Conservation (phyloP, 139 green algal species). For the Coelastrella sp. region DNA sequence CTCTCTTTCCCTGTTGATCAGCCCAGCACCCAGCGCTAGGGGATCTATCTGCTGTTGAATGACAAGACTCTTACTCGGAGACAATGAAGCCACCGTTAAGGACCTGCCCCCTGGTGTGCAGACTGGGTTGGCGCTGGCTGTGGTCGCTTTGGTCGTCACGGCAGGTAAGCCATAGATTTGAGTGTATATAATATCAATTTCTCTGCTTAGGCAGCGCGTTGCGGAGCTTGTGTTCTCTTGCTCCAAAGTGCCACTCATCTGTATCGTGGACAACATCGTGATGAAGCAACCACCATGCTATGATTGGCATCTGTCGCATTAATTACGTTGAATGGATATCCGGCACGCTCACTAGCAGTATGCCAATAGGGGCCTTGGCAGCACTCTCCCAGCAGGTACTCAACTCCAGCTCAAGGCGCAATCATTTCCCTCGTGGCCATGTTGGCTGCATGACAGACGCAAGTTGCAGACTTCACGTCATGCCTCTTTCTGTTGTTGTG, state of each 20-base stretch:
- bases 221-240: not conserved
- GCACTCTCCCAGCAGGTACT: too few relatives aligned
- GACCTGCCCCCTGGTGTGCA: not conserved
- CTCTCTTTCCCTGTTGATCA: too few relatives aligned
- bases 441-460: not conserved
- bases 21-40: not conserved
- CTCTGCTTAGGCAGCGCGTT: not conserved
- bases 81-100: not conserved
- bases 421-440: not conserved
- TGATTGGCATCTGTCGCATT: too few relatives aligned
- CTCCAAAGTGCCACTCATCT: not conserved
- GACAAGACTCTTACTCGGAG: not conserved
- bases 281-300: too few relatives aligned
- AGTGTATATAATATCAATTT: not conserved
- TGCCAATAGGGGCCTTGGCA: too few relatives aligned
- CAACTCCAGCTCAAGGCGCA: not conserved
- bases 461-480: not conserved
- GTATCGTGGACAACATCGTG: not conserved
- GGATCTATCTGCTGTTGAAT: not conserved
- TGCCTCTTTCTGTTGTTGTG: conserved; percentile 25
- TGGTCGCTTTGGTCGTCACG: conserved; percentile 5
- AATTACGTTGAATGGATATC: too few relatives aligned
- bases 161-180: not conserved
- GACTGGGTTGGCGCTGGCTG: conserved; percentile 12
- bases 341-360: too few relatives aligned